Evolutionary conservation across 176 grass and related monocot genomes (phyloP).

Genomic region (Cenchrus purpureus): DNA sequence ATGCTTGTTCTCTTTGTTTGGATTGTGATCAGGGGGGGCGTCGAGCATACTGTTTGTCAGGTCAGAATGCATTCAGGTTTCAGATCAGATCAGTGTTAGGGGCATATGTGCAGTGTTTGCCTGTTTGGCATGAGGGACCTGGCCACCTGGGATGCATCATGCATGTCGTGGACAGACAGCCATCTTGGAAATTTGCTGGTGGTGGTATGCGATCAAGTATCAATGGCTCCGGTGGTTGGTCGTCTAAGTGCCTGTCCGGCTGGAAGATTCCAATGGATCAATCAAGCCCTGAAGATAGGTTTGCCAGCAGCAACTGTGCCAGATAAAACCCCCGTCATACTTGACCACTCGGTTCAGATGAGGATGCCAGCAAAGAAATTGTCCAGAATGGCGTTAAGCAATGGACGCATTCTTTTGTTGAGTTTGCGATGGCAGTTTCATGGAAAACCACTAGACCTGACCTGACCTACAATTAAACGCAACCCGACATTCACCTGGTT

Average conservation of each 20-base stretch:
- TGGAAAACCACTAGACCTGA: neutral
- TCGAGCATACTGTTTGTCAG: neutral
- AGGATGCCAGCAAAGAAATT: neutral
- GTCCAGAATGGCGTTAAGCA: neutral
- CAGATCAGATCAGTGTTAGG: neutral
- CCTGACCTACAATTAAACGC: neutral
- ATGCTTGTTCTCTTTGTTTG: constrained; percentile 28
- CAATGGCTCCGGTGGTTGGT: neutral
- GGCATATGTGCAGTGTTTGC: neutral
- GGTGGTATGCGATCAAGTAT: constrained; percentile 2
- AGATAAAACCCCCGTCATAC: neutral
- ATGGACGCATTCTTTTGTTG: neutral
- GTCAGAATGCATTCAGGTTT: neutral
- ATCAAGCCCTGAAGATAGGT: constrained; percentile 2
- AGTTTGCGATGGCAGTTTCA: neutral
- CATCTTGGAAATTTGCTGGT: constrained; percentile 34
- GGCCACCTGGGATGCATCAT: neutral
- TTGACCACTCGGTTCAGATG: constrained; percentile 4
- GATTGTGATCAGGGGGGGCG: neutral
- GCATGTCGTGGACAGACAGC: neutral
- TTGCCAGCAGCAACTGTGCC: neutral
- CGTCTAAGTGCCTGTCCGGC: neutral
- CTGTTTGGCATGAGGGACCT: neutral
- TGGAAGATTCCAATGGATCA: constrained; percentile 3
- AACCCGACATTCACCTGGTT: constrained; percentile 39